Base-by-base conservation (phyloP, 164 flowering plant genomes). In the Stephania japonica region DNA sequence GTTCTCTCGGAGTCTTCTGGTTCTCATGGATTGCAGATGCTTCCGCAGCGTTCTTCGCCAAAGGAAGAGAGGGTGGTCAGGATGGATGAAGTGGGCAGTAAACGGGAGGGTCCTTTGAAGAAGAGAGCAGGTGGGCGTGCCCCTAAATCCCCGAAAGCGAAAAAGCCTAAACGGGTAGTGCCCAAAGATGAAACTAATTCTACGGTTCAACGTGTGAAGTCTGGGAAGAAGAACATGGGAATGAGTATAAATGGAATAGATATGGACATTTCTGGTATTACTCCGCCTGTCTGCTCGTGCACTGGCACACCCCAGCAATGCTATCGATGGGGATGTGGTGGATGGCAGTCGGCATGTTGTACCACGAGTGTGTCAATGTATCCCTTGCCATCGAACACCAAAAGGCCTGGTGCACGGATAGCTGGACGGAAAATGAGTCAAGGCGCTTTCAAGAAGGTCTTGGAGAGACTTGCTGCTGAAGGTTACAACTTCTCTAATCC, bases 271-370 rank as follows among this genome's bases (percentile, higher is more conserved):
- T 81, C 91, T 0, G 85, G 91, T 24, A 86, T 93, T 59, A 94
- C 98, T 0, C 85, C 87, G 49, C 98, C 98, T 0, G 87, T 91
- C 53, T 92, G 98, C 82, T 89, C 98, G 0, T 93, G 98, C 74
- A 91, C 97, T 24, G 94, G 93, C 75, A 42, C 80, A 61, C 89
- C 91, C 49, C 95, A 93, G 73, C 98, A 91, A 74, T 93, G 98
- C 59, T 93, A 93, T 69, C 81, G 91, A 49, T 93, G 98, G 98
- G 98, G 98, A 3, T 87, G 89, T 76, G 98, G 98, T 68, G 98
- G 98, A n/a, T 93, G 98, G 98, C 98, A 93, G 71, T 91, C 97
- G 0, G 95, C 98, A 7, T 93, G 97, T 70, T 93, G 98, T 77
- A 90, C 98, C 11, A 91, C 97, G 7, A 86, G 85, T 69, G 79